Conservation (phyloP, 2,329 filamentous ascomycete genomes). For the Gyromitra esculenta region DNA sequence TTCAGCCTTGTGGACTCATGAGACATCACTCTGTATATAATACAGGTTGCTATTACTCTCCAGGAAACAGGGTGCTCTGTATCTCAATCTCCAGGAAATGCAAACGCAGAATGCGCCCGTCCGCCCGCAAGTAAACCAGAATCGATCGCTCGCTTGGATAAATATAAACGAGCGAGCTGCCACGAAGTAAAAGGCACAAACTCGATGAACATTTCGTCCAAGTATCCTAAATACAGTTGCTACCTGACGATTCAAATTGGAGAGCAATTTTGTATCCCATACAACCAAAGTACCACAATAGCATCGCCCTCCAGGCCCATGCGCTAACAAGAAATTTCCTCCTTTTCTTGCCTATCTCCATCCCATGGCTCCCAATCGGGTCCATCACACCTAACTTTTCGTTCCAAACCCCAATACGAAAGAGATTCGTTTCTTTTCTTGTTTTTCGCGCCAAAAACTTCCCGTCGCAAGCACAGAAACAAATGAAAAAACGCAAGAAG, state of each 20-base stretch:
- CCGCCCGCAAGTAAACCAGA: background rate
- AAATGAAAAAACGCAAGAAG: conserved; percentile 20
- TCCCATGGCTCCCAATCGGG: background rate
- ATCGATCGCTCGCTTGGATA: background rate
- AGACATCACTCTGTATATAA: conserved; percentile 46
- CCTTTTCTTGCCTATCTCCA: background rate
- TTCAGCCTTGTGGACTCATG: conserved; percentile 43
- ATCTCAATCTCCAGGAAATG: background rate
- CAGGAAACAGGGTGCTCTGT: conserved; percentile 10
- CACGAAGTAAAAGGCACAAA: background rate
- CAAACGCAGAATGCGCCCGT: conserved; percentile 4
- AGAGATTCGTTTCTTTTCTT: conserved; percentile 28
- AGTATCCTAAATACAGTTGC: conserved; percentile 20
- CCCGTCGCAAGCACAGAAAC: conserved; percentile 8
- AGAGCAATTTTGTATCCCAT: background rate
- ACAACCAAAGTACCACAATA: background rate
- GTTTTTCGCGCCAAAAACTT: conserved; percentile 14
- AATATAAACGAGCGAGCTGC: background rate
- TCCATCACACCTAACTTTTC: background rate
- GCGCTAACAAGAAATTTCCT: background rate
- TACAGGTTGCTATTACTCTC: conserved; percentile 19
- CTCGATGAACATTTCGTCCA: background rate
- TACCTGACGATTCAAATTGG: conserved; percentile 6
- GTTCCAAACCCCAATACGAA: conserved; percentile 9
- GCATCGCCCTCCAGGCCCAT: background rate